These are phyloP conservation scores for Sugiyamaella sp. DNA, from an alignment of 1,139 yeast genomes.

Conservation along the genomic window DNA sequence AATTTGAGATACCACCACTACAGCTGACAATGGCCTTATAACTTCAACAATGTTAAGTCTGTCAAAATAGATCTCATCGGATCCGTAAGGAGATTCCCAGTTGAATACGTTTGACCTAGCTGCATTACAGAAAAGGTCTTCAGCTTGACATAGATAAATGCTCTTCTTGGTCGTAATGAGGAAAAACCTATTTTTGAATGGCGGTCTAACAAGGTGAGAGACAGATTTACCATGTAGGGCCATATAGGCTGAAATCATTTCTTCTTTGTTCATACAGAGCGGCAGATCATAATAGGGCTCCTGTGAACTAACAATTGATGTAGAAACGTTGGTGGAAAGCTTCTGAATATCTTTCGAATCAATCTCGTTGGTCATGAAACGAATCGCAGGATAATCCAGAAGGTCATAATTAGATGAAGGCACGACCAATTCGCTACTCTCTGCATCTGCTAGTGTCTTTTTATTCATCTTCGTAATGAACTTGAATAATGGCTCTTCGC, in stretches of 20 bases:
- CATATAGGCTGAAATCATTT: conserved; percentile 21
- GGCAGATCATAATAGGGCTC: conserved; percentile 28
- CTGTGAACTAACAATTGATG: conserved; percentile 26
- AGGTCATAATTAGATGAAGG: background rate
- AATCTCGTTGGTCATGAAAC: conserved; percentile 32
- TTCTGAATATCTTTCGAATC: conserved; percentile 29
- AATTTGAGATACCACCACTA: conserved; percentile 58
- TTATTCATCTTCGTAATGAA: conserved; percentile 22
- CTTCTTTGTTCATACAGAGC: conserved; percentile 23
- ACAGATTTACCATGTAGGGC: conserved; percentile 12
- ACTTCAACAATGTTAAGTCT: conserved; percentile 56
- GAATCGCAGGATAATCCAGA: conserved; percentile 23
- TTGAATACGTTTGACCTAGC: conserved; percentile 53
- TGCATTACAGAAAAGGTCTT: conserved; percentile 55
- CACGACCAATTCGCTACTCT: background rate
- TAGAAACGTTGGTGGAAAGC: conserved; percentile 10
- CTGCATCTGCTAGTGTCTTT: background rate
- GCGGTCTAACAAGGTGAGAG: conserved; percentile 45
- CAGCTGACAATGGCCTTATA: conserved; percentile 58
- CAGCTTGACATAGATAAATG: conserved; percentile 49
- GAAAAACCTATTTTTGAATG: conserved; percentile 52
- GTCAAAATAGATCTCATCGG: conserved; percentile 51
- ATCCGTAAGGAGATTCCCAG: conserved; percentile 38
- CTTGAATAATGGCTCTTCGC: conserved; percentile 44
- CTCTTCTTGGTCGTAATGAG: conserved; percentile 44